These are phyloP conservation scores for Gamsiella multidivaricata DNA, from an alignment of 192 early-diverging fungal species.

Conservation along the genomic window DNA sequence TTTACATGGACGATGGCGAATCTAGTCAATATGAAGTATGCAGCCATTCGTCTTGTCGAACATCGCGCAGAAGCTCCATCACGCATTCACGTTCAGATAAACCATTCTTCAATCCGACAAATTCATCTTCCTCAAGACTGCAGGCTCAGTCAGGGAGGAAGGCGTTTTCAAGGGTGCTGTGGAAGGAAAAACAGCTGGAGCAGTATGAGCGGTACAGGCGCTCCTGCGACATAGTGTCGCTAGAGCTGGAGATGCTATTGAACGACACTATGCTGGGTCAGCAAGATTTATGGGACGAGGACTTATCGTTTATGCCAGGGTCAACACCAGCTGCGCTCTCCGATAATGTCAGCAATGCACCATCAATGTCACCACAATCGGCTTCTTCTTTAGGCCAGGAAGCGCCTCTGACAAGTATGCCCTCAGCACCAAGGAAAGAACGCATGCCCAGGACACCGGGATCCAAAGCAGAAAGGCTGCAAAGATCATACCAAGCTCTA, in stretches of 20 bases:
- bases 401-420: not conserved
- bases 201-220: slow-evolving; percentile 43
- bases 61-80: slow-evolving; percentile 12
- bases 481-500: slow-evolving; percentile 9
- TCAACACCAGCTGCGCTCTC: not conserved
- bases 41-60: slow-evolving; percentile 17
- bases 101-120: not conserved
- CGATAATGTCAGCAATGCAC: not conserved
- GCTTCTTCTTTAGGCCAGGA: no score
- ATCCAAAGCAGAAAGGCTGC: slow-evolving; percentile 15
- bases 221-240: slow-evolving; percentile 37
- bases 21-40: not conserved
- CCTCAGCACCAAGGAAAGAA: not conserved
- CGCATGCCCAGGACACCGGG: not conserved
- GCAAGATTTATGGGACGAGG: not conserved
- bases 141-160: slow-evolving; percentile 10
- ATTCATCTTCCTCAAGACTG: slow-evolving; percentile 4
- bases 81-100: slow-evolving; percentile 5
- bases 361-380: no score
- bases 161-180: slow-evolving; percentile 31
- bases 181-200: slow-evolving; percentile 49
- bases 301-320: not conserved
- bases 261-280: slow-evolving; percentile 21
- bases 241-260: slow-evolving; percentile 35
- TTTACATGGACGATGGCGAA: slow-evolving; percentile 18